Conservation (phyloP, 306 rosid genomes). For the Datisca glomerata region DNA sequence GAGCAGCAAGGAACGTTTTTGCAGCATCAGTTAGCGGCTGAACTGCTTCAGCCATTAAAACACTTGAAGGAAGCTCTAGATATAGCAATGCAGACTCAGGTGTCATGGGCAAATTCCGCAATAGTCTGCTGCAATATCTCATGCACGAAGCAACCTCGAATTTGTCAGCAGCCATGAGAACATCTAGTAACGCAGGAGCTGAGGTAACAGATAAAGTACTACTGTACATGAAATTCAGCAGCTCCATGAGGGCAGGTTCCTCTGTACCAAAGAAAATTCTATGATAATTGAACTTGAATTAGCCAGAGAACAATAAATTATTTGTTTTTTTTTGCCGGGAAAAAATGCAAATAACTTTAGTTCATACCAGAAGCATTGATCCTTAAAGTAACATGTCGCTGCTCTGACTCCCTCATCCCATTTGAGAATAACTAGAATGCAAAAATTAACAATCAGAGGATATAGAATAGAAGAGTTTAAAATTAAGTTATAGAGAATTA, state of each 20-base stretch:
- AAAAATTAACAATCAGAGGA: neutral
- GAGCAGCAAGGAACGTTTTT: constrained; percentile 72
- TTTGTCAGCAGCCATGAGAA: constrained; percentile 96
- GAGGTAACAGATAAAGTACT: constrained; percentile 41
- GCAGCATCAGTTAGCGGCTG: constrained; percentile 90
- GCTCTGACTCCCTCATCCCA: constrained; percentile 95
- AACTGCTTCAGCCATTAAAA: constrained; percentile 87
- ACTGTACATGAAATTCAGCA: constrained; percentile 87
- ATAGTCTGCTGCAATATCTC: constrained; percentile 66
- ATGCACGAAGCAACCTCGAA: constrained; percentile 97
- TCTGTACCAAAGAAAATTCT: constrained; percentile 39
- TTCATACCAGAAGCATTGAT: constrained; percentile 75
- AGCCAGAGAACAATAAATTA: neutral
- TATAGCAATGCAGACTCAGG: constrained; percentile 89
- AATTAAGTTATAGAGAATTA: constrained; percentile 1
- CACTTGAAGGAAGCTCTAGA: constrained; percentile 87
- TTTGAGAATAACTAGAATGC: constrained; percentile 69
- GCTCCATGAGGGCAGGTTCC: constrained; percentile 95
- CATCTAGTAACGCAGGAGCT: constrained; percentile 81
- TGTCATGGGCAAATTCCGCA: constrained; percentile 73
- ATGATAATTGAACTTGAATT: constrained; percentile 4
- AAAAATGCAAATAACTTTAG: neutral
- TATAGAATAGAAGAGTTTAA: neutral
- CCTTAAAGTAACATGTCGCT: constrained; percentile 72
- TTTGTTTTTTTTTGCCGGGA: neutral